Conservation (phyloP, 192 early-diverging fungal genomes). For the Backusella circina region DNA sequence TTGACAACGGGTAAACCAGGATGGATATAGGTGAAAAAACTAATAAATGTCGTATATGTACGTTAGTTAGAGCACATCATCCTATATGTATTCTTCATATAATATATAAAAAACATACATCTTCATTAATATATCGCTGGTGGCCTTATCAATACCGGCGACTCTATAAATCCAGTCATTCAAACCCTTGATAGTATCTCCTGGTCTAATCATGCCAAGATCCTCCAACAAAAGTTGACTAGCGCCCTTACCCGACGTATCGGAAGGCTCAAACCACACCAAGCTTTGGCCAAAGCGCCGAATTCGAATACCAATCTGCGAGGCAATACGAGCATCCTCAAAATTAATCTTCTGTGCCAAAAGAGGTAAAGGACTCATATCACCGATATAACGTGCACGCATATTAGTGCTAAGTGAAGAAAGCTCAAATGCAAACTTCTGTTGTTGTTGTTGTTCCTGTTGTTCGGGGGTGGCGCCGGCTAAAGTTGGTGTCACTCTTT, state of each 20-base stretch:
- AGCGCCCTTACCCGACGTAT: neutral
- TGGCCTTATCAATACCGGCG: slow-evolving; percentile 21
- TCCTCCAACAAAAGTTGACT: slow-evolving; percentile 13
- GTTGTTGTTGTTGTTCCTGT: neutral
- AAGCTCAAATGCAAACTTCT: neutral
- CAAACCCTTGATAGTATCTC: slow-evolving; percentile 24
- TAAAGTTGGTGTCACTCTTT: neutral
- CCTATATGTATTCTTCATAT: too few relatives aligned
- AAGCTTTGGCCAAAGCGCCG: slow-evolving; percentile 24
- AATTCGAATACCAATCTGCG: slow-evolving; percentile 3
- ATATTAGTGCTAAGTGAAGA: neutral
- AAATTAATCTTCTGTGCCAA: slow-evolving; percentile 29
- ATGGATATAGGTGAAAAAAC: slow-evolving; percentile 66
- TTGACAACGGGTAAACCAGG: slow-evolving; percentile 69
- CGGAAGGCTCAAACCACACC: slow-evolving; percentile 13
- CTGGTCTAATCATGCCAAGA: slow-evolving; percentile 17
- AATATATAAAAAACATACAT: slow-evolving; percentile 12
- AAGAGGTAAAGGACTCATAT: slow-evolving; percentile 25
- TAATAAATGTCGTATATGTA: slow-evolving; percentile 10
- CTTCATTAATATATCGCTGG: slow-evolving; percentile 31
- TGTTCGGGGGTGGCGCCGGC: neutral
- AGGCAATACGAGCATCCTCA: slow-evolving; percentile 7
- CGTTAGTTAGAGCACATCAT: neutral
- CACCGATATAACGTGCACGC: slow-evolving; percentile 24
- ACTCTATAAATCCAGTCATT: slow-evolving; percentile 33